Evolutionary conservation across 176 grass and related monocot species (phyloP), one percentile per base, ranked within the genome.

Genomic region (Hordeum vulgare): DNA sequence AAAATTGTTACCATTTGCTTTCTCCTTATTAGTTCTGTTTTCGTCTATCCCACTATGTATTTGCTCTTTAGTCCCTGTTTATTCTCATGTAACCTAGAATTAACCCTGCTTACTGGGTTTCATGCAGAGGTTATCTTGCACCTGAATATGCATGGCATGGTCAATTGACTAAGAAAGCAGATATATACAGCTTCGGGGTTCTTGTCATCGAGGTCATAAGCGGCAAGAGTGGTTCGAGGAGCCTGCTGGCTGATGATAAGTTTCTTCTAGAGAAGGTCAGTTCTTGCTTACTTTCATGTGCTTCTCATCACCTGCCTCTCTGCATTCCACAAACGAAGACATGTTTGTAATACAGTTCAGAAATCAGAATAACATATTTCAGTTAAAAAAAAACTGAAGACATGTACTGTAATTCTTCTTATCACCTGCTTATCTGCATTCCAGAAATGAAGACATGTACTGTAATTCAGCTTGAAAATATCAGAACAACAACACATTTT

Each of bases 91-190:
- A 31, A 74, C 58, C n/a, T 73, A 61, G 37, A 1, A 58, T 11
- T 88, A 74, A 88, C 31, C 6, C 31, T 42, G 33, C 45, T 58
- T 75, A 1, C 6, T 83, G 40, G 28, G 18, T 37, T 83, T 26
- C 36, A 83, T 89, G 68, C 85, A 98, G 96, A 79, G 96, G 96
- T 42, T 98, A 98, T 88, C 92, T 98, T 79, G 96, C 96, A 49
- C 96, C 96, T 69, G 96, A 98, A 81, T 98, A 98, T 88, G 96
- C 93, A 34, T 85, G 90, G 96, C 93, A 98, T 61, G 96, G 96
- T 0, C 93, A 95, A 53, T 81, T 98, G 80, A 98, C 96, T 0
- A 98, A 95, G 93, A 98, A 93, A 80, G 96, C 93, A 10, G 93
- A 98, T 73, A 93, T 93, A 69, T 98, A 98, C 61, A 98, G 90